A percentile compares a stretch with the other conserved stretches of the same genome.
These are phyloP conservation scores for Mollisiaceae sp. DNA, from an alignment of 2,329 filamentous ascomycete species.

Conservation along the genomic window DNA sequence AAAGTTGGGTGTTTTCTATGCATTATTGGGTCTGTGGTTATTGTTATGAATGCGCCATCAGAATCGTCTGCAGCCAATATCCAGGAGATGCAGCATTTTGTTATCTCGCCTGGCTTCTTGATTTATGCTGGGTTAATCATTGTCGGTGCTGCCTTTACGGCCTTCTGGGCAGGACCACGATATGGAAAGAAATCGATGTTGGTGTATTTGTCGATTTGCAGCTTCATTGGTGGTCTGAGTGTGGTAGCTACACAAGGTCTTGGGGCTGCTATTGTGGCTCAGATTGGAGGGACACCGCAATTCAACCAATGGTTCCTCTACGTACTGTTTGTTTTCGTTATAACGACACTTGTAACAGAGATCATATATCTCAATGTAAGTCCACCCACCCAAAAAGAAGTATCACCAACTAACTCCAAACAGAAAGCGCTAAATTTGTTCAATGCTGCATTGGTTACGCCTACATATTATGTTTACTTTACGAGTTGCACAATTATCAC, in stretches of 20 bases:
- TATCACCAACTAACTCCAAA: conserved; percentile 21
- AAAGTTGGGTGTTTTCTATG: conserved; percentile 96
- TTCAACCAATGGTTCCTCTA: conserved; percentile 99
- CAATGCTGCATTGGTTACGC: conserved; percentile 95
- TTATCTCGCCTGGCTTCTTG: conserved; percentile 85
- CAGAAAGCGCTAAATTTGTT: conserved; percentile 98
- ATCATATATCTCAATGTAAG: conserved; percentile 95
- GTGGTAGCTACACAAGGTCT: conserved; percentile 94
- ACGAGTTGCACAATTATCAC: conserved; percentile 95
- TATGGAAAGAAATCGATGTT: conserved; percentile 98
- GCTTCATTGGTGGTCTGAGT: conserved; percentile 89
- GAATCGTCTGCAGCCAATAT: conserved; percentile 86
- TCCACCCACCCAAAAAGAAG: conserved; percentile 32
- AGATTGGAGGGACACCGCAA: conserved; percentile 80
- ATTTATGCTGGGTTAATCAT: conserved; percentile 84
- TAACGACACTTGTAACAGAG: conserved; percentile 87
- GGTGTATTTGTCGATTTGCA: conserved; percentile 96
- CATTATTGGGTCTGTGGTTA: conserved; percentile 90
- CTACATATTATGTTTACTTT: conserved; percentile 98
- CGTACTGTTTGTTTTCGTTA: conserved; percentile 87
- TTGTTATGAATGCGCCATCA: conserved; percentile 89
- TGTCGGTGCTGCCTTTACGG: conserved; percentile 71
- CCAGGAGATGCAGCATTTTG: conserved; percentile 88
- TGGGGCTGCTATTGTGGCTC: conserved; percentile 87
- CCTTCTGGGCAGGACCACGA: conserved; percentile 80